Evolutionary conservation across 176 grass and related monocot species (phyloP).

Genomic region (Raddia distichophylla): DNA sequence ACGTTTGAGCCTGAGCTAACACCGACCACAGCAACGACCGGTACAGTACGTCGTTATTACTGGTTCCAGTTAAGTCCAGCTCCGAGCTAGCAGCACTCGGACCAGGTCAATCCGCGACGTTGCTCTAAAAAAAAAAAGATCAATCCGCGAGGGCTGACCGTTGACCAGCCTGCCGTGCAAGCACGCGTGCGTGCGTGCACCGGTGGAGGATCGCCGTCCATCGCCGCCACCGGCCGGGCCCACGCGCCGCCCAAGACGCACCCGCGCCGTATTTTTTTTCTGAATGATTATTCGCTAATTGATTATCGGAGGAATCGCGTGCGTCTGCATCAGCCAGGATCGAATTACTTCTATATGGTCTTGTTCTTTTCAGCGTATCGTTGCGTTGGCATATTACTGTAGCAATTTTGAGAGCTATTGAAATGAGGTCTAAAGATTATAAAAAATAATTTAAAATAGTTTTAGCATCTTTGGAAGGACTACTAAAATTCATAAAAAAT

Average conservation of each 20-base stretch:
- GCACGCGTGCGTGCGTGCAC: not conserved
- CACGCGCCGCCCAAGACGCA: not conserved
- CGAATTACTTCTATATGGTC: not conserved
- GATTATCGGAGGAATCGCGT: not conserved
- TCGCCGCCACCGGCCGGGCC: not conserved
- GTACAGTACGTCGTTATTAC: not conserved
- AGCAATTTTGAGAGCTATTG: too few relatives aligned
- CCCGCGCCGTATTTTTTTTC: not conserved
- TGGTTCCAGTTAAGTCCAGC: conserved; percentile 12
- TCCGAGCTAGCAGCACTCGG: not conserved
- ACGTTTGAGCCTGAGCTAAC: not conserved
- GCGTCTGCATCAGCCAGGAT: too few relatives aligned
- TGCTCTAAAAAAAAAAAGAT: too few relatives aligned
- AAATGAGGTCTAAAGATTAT: too few relatives aligned
- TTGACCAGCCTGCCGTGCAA: not conserved
- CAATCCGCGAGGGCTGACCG: not conserved
- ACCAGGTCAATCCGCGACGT: not conserved
- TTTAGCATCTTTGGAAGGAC: too few relatives aligned
- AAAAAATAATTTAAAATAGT: too few relatives aligned
- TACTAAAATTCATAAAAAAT: too few relatives aligned
- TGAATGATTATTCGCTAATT: conserved; percentile 4
- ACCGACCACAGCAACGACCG: not conserved
- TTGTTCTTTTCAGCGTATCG: too few relatives aligned
- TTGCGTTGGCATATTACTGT: too few relatives aligned
- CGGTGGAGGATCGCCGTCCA: not conserved